phyloP scores from a whole-genome alignment of 2,329 filamentous ascomycete genomes.

The Penicillium sp. region DNA sequence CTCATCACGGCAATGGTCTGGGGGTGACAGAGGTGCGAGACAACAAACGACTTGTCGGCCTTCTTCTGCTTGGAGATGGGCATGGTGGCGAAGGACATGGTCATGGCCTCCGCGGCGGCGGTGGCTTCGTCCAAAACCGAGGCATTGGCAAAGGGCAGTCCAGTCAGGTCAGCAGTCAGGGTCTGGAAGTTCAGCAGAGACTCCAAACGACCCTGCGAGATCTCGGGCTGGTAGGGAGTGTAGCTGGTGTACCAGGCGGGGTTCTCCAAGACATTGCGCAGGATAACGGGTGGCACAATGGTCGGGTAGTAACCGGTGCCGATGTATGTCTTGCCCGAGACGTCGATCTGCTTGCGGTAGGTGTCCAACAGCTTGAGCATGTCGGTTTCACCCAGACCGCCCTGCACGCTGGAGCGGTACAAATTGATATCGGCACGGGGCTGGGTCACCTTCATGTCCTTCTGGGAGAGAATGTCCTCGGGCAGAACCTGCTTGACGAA shows the following conservation, averaged over 20 bases:
- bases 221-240: slow-evolving; percentile 94
- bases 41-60: slow-evolving; percentile 73
- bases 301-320: slow-evolving; percentile 85
- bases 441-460: slow-evolving; percentile 56
- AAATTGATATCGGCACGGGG: slow-evolving; percentile 43
- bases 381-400: slow-evolving; percentile 46
- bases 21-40: slow-evolving; percentile 76
- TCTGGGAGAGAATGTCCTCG: slow-evolving; percentile 66
- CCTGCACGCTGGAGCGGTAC: slow-evolving; percentile 36
- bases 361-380: slow-evolving; percentile 40
- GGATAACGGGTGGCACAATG: slow-evolving; percentile 82
- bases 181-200: slow-evolving; percentile 95
- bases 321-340: slow-evolving; percentile 64
- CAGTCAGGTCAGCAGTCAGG: slow-evolving; percentile 81
- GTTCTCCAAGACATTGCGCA: slow-evolving; percentile 86
- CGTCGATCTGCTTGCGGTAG: slow-evolving; percentile 55
- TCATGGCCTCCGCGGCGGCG: slow-evolving; percentile 93
- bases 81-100: slow-evolving; percentile 74
- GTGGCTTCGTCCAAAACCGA: slow-evolving; percentile 88
- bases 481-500: slow-evolving; percentile 85
- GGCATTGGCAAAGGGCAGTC: slow-evolving; percentile 81
- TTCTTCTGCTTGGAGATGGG: slow-evolving; percentile 67
- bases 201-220: slow-evolving; percentile 90
- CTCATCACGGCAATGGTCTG: slow-evolving; percentile 80
- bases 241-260: slow-evolving; percentile 98